A percentile compares a stretch with the other conserved stretches of the same genome.
Conservation (phyloP, 2,329 filamentous ascomycete genomes). For the Cercospora beticola region DNA sequence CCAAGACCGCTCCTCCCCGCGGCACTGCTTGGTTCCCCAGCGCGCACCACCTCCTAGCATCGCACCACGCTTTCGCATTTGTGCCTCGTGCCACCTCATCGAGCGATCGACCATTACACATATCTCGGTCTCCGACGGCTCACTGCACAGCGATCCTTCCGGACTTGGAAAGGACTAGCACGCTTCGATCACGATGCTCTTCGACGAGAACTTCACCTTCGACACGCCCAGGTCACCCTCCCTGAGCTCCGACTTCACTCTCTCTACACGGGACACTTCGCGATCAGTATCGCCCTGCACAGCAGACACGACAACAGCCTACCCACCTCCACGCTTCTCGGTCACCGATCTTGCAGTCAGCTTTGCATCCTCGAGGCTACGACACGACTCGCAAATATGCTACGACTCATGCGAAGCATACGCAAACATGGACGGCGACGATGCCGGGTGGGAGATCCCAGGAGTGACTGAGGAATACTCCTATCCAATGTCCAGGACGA, state of each 20-base stretch:
- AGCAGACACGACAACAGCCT: slow-evolving; percentile 19
- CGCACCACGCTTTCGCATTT: background rate
- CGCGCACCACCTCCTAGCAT: background rate
- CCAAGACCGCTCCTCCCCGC: background rate
- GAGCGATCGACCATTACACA: background rate
- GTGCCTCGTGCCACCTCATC: background rate
- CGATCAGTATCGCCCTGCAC: slow-evolving; percentile 39
- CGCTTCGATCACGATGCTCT: background rate
- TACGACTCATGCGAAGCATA: slow-evolving; percentile 38
- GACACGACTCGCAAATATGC: slow-evolving; percentile 33
- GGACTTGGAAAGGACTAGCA: background rate
- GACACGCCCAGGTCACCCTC: slow-evolving; percentile 31
- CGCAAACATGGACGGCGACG: slow-evolving; percentile 34
- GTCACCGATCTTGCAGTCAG: slow-evolving; percentile 37
- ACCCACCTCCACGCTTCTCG: slow-evolving; percentile 30
- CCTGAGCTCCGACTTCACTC: slow-evolving; percentile 27
- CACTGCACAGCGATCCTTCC: background rate
- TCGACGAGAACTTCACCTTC: slow-evolving; percentile 35
- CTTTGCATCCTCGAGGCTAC: slow-evolving; percentile 31
- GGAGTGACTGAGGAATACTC: slow-evolving; percentile 18
- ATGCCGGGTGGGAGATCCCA: slow-evolving; percentile 34
- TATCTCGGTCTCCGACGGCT: background rate
- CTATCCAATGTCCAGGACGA: slow-evolving; percentile 17
- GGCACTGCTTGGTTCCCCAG: background rate
- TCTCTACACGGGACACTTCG: slow-evolving; percentile 28